A percentile compares a stretch with the other conserved stretches of the same genome.
Evolutionary conservation across 805 yeast species (phyloP).

Genomic region (Torulaspora quercuum): DNA sequence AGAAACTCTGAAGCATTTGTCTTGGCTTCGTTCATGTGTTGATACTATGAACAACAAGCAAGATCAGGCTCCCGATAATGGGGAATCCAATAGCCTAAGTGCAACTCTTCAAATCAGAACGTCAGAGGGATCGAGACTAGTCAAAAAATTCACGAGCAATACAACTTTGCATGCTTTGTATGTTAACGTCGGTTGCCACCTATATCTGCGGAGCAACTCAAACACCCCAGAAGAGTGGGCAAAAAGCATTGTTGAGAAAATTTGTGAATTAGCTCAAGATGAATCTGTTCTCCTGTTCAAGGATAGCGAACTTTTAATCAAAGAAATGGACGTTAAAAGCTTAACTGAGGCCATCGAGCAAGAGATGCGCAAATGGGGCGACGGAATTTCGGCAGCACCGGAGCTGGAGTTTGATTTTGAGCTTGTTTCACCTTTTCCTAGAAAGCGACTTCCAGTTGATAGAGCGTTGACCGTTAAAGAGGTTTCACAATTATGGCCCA

Average conservation of each 20-base stretch:
- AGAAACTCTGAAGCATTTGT: constrained; percentile 20
- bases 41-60: constrained; percentile 4
- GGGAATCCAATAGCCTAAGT: constrained; percentile 4
- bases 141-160: constrained; percentile 24
- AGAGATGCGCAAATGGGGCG: constrained; percentile 19
- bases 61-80: constrained; percentile 1
- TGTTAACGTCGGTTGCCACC: constrained; percentile 26
- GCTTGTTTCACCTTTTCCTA: constrained; percentile 61
- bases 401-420: constrained; percentile 45
- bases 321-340: constrained; percentile 13
- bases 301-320: constrained; percentile 11
- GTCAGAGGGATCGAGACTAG: constrained; percentile 30
- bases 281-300: constrained; percentile 25
- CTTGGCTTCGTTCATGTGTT: constrained; percentile 26
- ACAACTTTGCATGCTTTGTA: constrained; percentile 26
- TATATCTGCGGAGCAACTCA: constrained; percentile 39
- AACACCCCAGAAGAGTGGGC: constrained; percentile 73
- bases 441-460: constrained; percentile 44
- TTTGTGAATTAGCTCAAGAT: constrained; percentile 19
- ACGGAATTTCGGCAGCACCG: not conserved
- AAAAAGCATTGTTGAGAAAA: constrained; percentile 46
- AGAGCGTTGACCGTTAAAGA: constrained; percentile 37
- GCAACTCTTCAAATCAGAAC: constrained; percentile 36
- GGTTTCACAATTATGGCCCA: constrained; percentile 59
- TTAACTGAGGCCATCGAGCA: constrained; percentile 12